Evolutionary conservation across 2,329 filamentous ascomycete species (phyloP).

Genomic region (Aspergillus pseudotamarii): DNA sequence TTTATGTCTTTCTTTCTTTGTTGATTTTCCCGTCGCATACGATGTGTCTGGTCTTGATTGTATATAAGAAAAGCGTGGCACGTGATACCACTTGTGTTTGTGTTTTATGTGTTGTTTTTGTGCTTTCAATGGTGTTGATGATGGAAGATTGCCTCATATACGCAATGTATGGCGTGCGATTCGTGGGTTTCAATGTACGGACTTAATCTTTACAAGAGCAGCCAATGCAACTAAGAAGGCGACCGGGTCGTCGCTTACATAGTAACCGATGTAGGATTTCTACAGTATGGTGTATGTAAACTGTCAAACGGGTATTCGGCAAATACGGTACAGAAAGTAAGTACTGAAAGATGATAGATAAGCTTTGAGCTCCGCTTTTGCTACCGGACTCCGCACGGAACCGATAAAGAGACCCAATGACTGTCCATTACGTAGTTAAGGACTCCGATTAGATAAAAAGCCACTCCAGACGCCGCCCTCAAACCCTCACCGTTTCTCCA

Average conservation of each 20-base stretch:
- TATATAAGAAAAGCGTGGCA: constrained; percentile 8
- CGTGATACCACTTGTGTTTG: constrained; percentile 9
- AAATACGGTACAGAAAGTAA: no score
- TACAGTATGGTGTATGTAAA: not conserved
- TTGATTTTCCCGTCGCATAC: not conserved
- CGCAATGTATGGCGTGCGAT: not conserved
- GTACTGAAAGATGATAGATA: not conserved
- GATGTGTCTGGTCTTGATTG: not conserved
- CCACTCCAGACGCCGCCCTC: not conserved
- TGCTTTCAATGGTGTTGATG: not conserved
- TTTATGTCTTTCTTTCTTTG: not conserved
- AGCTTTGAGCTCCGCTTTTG: not conserved
- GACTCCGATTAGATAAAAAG: constrained; percentile 2
- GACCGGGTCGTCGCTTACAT: no score
- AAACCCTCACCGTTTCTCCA: not conserved
- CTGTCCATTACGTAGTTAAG: not conserved
- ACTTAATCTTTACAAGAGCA: not conserved
- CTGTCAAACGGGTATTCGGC: not conserved
- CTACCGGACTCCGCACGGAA: not conserved
- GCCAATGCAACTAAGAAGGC: not conserved
- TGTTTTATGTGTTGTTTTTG: not conserved
- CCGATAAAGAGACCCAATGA: not conserved
- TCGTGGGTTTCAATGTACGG: not conserved
- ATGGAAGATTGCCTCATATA: constrained; percentile 5
- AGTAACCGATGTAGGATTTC: not conserved